A percentile compares a stretch with the other conserved stretches of the same genome.
Evolutionary conservation across 2,329 filamentous ascomycete genomes (phyloP).

Genomic region (Pestalotiopsis fici): DNA sequence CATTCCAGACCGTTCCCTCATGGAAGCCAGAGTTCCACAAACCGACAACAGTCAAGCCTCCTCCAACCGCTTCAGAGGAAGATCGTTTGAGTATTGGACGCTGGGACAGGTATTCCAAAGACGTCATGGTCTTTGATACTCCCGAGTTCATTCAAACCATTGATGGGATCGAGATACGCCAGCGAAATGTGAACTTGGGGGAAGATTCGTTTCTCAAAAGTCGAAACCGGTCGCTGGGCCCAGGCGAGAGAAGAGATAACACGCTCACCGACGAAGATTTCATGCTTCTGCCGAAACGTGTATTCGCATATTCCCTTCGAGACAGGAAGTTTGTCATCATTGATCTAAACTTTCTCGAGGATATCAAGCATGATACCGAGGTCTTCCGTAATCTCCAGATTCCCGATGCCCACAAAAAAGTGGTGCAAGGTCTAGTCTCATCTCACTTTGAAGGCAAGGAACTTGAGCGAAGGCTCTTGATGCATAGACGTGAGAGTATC

Average conservation of each 20-base stretch:
- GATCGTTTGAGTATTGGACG: conserved; percentile 39
- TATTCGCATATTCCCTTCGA: conserved; percentile 41
- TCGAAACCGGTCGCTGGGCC: conserved; percentile 33
- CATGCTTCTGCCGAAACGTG: conserved; percentile 39
- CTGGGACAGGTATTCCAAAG: conserved; percentile 32
- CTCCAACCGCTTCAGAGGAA: conserved; percentile 28
- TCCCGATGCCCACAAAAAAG: conserved; percentile 38
- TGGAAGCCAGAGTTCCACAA: conserved; percentile 34
- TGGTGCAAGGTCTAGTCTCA: conserved; percentile 39
- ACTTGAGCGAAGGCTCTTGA: conserved; percentile 31
- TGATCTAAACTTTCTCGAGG: conserved; percentile 33
- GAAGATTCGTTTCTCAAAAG: conserved; percentile 34
- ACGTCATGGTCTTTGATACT: conserved; percentile 30
- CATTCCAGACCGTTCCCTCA: conserved; percentile 37
- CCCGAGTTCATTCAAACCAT: conserved; percentile 34
- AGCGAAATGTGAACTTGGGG: conserved; percentile 37
- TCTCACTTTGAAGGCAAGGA: conserved; percentile 41
- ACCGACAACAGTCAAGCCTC: conserved; percentile 27
- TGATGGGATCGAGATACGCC: conserved; percentile 35
- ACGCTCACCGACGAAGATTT: conserved; percentile 29
- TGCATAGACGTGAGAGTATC: conserved; percentile 23
- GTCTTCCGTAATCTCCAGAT: conserved; percentile 40
- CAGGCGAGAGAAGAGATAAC: conserved; percentile 26
- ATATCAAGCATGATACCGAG: conserved; percentile 31
- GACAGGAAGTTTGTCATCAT: conserved; percentile 39